A percentile compares a stretch with the other conserved stretches of the same genome.
Evolutionary conservation across 2,329 filamentous ascomycete species (phyloP).

Genomic region (Aspergillus sp.): DNA sequence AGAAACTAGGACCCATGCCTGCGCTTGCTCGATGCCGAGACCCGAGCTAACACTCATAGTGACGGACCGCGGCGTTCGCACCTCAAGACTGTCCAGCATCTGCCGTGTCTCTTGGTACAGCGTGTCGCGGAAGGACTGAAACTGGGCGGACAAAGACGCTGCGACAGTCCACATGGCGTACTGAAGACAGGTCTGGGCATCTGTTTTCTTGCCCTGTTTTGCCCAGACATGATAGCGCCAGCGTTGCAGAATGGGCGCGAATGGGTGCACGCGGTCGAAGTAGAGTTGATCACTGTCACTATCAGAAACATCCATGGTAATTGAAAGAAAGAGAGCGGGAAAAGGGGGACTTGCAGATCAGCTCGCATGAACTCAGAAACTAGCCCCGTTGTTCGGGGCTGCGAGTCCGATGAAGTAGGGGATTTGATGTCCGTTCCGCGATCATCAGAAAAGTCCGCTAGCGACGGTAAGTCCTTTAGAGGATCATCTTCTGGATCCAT

Average conservation of each 20-base stretch:
- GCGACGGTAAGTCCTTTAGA: conserved; percentile 4
- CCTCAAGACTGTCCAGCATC: conserved; percentile 22
- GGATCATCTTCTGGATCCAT: conserved; percentile 19
- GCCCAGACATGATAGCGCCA: conserved; percentile 30
- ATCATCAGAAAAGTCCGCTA: conserved; percentile 3
- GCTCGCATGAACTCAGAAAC: conserved; percentile 21
- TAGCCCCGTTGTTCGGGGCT: conserved; percentile 3
- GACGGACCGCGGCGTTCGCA: not conserved
- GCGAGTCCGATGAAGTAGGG: conserved; percentile 10
- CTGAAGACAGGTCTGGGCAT: conserved; percentile 29
- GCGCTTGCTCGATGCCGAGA: conserved; percentile 31
- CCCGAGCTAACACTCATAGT: conserved; percentile 2
- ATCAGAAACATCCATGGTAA: too few species aligned
- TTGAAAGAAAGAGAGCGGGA: not conserved
- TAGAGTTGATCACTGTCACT: conserved; percentile 27
- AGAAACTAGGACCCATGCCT: conserved; percentile 39
- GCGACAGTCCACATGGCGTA: conserved; percentile 40
- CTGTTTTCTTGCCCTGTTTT: conserved; percentile 14
- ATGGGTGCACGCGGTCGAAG: conserved; percentile 31
- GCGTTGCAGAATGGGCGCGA: conserved; percentile 29
- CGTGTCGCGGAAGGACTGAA: conserved; percentile 24
- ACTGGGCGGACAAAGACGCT: conserved; percentile 33
- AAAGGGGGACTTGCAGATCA: conserved; percentile 16
- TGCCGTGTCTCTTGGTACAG: conserved; percentile 28
- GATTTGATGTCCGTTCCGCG: conserved; percentile 5